phyloP scores from a whole-genome alignment of 176 grass and related monocot species.

The Lolium perenne region DNA sequence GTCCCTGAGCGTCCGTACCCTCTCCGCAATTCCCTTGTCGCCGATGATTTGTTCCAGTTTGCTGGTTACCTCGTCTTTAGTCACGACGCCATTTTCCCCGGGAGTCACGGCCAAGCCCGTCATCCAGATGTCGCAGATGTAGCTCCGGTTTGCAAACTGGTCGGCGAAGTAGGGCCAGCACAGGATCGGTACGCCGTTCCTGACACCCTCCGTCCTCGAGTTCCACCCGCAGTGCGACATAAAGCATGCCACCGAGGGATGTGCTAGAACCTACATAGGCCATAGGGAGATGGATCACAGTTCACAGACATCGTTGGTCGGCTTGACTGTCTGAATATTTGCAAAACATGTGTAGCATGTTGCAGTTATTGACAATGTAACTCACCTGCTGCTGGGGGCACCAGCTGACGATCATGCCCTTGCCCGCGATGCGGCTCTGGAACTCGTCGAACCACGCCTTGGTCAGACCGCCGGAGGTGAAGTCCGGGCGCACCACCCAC shows the following conservation, averaged over 20 bases:
- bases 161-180: too few species aligned
- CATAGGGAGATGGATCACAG: too few species aligned
- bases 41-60: neutral
- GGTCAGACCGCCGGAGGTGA: slow-evolving; percentile 5
- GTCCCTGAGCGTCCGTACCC: neutral
- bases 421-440: slow-evolving; percentile 26
- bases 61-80: neutral
- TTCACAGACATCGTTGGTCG: too few species aligned
- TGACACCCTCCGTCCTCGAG: slow-evolving; percentile 50
- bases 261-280: too few species aligned
- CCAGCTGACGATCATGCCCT: slow-evolving; percentile 54
- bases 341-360: too few species aligned
- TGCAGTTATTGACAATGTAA: too few species aligned
- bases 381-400: slow-evolving; percentile 52
- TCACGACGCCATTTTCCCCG: neutral
- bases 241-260: slow-evolving; percentile 21
- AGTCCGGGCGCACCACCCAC: slow-evolving; percentile 60
- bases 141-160: slow-evolving; percentile 41
- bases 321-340: too few species aligned
- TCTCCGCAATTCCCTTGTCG: neutral
- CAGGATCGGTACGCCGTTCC: slow-evolving; percentile 6
- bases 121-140: slow-evolving; percentile 15
- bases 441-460: slow-evolving; percentile 53
- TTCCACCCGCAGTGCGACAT: slow-evolving; percentile 70
- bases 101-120: slow-evolving; percentile 19